phyloP scores from a whole-genome alignment of 139 green algal genomes.

The Haematococcus lacustris region DNA sequence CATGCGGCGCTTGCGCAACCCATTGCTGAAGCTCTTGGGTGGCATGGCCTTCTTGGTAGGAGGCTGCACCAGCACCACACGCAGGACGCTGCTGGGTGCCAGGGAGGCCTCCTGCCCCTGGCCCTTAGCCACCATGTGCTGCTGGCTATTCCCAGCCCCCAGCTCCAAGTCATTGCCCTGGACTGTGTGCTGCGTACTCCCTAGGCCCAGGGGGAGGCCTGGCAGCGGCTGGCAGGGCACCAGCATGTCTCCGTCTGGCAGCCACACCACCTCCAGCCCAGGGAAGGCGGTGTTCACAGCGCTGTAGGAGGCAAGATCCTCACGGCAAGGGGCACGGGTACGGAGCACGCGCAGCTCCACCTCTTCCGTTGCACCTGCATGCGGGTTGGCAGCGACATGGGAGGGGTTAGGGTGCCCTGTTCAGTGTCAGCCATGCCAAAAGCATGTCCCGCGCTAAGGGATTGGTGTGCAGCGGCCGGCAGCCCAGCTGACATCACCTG shows the following conservation, averaged over 20 bases:
- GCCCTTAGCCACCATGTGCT: too few species aligned
- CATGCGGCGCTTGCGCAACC: constrained; percentile 53
- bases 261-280: constrained; percentile 13
- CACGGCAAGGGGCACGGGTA: background rate
- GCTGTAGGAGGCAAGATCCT: background rate
- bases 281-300: background rate
- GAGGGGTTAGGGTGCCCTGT: background rate
- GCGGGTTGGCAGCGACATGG: background rate
- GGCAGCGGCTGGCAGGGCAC: constrained; percentile 20
- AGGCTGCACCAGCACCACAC: constrained; percentile 57
- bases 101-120: background rate
- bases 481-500: constrained; percentile 10
- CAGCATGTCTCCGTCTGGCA: constrained; percentile 18
- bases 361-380: background rate
- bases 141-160: too few species aligned
- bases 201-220: too few species aligned
- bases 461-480: background rate
- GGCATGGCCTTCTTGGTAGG: constrained; percentile 68
- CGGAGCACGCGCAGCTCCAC: background rate
- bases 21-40: constrained; percentile 64
- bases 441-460: background rate
- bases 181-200: too few species aligned
- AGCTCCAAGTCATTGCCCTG: background rate
- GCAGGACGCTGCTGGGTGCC: background rate
- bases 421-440: background rate